Conservation (phyloP, 2,329 filamentous ascomycete species). For the Mycosphaerella sp. region DNA sequence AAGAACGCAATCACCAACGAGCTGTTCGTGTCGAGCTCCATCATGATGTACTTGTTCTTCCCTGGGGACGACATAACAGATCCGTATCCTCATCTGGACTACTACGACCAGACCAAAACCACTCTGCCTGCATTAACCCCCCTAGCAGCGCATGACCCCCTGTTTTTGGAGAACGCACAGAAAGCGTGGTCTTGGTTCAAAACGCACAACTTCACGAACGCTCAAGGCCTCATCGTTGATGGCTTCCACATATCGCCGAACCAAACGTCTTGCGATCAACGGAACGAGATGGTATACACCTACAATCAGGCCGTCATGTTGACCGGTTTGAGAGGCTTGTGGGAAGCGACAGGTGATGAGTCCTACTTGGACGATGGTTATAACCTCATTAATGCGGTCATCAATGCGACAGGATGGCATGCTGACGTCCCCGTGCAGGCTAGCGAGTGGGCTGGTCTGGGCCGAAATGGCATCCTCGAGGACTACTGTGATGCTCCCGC, state of each 20-base stretch:
- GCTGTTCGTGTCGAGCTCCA: slow-evolving; percentile 76
- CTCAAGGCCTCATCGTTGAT: slow-evolving; percentile 65
- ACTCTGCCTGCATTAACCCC: slow-evolving; percentile 42
- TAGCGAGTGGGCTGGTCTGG: slow-evolving; percentile 63
- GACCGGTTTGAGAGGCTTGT: slow-evolving; percentile 74
- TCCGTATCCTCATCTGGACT: slow-evolving; percentile 31
- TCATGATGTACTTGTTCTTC: slow-evolving; percentile 86
- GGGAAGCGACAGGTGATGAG: slow-evolving; percentile 65
- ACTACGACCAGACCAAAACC: slow-evolving; percentile 29
- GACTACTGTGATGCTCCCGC: slow-evolving; percentile 73
- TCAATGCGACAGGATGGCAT: slow-evolving; percentile 70
- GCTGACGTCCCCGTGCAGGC: slow-evolving; percentile 11
- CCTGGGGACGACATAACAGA: slow-evolving; percentile 66
- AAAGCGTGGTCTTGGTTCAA: slow-evolving; percentile 76
- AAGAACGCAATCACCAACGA: slow-evolving; percentile 98
- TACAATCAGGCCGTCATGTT: slow-evolving; percentile 94
- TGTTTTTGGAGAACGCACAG: slow-evolving; percentile 66
- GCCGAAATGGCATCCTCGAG: slow-evolving; percentile 72
- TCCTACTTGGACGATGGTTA: slow-evolving; percentile 76
- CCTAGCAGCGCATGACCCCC: slow-evolving; percentile 29
- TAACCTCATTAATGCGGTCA: slow-evolving; percentile 62
- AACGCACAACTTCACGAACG: slow-evolving; percentile 72
- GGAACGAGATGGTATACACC: slow-evolving; percentile 86
- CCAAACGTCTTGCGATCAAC: slow-evolving; percentile 55
- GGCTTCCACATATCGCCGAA: slow-evolving; percentile 77